A percentile compares a stretch with the other conserved stretches of the same genome.
Conservation (phyloP, 805 yeast species). For the Lipomyces spencermartinsiae region DNA sequence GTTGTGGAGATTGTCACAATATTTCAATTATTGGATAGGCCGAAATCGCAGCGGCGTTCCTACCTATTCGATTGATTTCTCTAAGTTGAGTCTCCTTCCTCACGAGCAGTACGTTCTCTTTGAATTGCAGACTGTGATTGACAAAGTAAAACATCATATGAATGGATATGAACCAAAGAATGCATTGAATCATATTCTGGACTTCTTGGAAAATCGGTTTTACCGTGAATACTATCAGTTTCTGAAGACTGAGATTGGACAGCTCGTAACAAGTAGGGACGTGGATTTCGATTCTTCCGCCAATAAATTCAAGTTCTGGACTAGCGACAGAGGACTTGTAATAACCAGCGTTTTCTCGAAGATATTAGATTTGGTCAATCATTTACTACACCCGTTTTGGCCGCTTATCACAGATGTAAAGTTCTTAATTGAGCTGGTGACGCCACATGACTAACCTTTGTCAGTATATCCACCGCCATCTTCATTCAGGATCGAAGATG, state of each 20-base stretch:
- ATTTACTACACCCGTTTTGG: constrained; percentile 21
- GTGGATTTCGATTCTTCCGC: not conserved
- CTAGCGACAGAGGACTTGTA: constrained; percentile 1
- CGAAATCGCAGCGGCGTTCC: not conserved
- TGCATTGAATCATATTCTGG: constrained; percentile 1
- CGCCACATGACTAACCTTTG: not conserved
- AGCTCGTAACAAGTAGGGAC: not conserved
- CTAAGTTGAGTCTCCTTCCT: constrained; percentile 15
- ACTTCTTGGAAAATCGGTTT: constrained; percentile 15
- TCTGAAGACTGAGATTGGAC: not conserved
- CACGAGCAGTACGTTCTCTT: constrained; percentile 18
- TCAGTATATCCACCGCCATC: constrained; percentile 2
- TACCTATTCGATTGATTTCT: constrained; percentile 16
- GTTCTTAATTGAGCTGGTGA: not conserved
- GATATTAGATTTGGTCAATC: constrained; percentile 11
- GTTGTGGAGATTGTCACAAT: constrained; percentile 9
- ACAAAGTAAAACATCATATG: not conserved
- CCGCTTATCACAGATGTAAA: constrained; percentile 16
- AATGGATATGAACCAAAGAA: constrained; percentile 2
- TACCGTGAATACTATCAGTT: constrained; percentile 21
- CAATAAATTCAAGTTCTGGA: constrained; percentile 14
- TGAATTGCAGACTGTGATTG: constrained; percentile 13
- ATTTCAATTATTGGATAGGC: constrained; percentile 10
- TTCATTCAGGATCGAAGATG: not conserved
- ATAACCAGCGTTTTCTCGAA: constrained; percentile 10